Evolutionary conservation across 2,329 filamentous ascomycete species (phyloP).

Genomic region (Pseudogymnoascus sp.): DNA sequence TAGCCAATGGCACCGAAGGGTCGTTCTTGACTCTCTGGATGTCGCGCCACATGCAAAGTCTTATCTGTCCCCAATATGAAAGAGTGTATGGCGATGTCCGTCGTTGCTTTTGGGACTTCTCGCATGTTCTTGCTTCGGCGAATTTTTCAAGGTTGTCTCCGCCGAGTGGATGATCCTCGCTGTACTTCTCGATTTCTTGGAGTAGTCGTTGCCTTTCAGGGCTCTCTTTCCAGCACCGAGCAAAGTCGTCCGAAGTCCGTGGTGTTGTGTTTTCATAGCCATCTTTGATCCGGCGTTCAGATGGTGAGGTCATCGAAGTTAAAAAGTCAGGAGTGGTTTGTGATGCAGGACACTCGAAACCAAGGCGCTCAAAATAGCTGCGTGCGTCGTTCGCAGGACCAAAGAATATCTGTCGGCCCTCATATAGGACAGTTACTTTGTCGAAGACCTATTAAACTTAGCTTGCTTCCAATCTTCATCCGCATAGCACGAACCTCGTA

Average conservation of each 20-base stretch:
- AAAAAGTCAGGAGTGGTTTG: constrained; percentile 59
- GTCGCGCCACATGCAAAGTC: constrained; percentile 54
- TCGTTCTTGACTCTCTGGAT: constrained; percentile 65
- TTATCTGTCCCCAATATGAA: constrained; percentile 47
- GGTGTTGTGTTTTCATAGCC: constrained; percentile 36
- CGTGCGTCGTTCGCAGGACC: constrained; percentile 49
- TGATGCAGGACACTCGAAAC: constrained; percentile 53
- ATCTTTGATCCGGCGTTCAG: constrained; percentile 53
- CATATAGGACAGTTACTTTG: constrained; percentile 60
- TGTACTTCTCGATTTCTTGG: constrained; percentile 40
- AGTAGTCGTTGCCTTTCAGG: constrained; percentile 64
- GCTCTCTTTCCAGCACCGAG: constrained; percentile 50
- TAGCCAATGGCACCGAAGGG: constrained; percentile 12
- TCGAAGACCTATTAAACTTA: constrained; percentile 58
- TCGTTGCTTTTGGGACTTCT: constrained; percentile 56
- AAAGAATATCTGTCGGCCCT: constrained; percentile 58
- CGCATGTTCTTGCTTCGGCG: constrained; percentile 47
- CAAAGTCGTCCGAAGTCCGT: constrained; percentile 36
- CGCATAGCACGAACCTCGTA: constrained; percentile 67
- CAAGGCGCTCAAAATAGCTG: constrained; percentile 56
- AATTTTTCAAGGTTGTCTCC: constrained; percentile 32
- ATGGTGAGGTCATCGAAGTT: constrained; percentile 57
- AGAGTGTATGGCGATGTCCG: constrained; percentile 57
- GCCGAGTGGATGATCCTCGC: constrained; percentile 31
- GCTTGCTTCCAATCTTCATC: constrained; percentile 63